phyloP scores from a whole-genome alignment of 441 rosid genomes.

The Aleurites moluccanus region DNA sequence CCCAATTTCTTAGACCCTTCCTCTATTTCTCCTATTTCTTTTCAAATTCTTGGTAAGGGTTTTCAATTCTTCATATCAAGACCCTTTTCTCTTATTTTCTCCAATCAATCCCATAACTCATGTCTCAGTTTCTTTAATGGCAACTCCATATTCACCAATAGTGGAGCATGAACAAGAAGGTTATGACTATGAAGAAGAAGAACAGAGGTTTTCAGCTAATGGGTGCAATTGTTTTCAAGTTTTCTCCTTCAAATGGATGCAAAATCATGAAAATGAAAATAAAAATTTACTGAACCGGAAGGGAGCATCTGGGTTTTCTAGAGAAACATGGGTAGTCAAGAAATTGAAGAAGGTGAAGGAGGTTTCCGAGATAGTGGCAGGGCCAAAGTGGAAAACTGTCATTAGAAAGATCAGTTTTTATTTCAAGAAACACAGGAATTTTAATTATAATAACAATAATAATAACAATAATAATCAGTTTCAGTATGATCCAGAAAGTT shows the following conservation, averaged over 20 bases:
- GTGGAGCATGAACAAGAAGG: constrained; percentile 33
- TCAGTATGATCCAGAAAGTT: constrained; percentile 51
- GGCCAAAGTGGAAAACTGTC: constrained; percentile 61
- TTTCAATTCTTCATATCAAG: constrained; percentile 11
- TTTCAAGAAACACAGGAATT: constrained; percentile 28
- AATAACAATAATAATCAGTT: constrained; percentile 23
- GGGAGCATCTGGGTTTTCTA: not conserved
- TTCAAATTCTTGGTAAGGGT: not conserved
- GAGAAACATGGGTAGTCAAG: constrained; percentile 37
- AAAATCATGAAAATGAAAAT: not conserved
- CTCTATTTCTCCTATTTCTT: not conserved
- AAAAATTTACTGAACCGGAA: constrained; percentile 16
- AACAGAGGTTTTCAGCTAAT: constrained; percentile 9
- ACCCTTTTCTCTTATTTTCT: not conserved
- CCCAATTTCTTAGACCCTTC: not conserved
- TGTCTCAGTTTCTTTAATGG: constrained; percentile 18
- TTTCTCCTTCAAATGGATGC: constrained; percentile 31
- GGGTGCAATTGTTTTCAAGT: constrained; percentile 39
- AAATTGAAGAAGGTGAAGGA: constrained; percentile 45
- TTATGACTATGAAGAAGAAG: constrained; percentile 23
- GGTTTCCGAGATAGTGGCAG: constrained; percentile 46
- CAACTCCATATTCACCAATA: constrained; percentile 27
- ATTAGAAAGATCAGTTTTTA: constrained; percentile 42
- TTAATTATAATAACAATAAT: no score
- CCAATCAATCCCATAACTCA: not conserved